A percentile compares a stretch with the other conserved stretches of the same genome.
Conservation (phyloP, 306 rosid genomes). For the Sechiopsis laciniata region DNA sequence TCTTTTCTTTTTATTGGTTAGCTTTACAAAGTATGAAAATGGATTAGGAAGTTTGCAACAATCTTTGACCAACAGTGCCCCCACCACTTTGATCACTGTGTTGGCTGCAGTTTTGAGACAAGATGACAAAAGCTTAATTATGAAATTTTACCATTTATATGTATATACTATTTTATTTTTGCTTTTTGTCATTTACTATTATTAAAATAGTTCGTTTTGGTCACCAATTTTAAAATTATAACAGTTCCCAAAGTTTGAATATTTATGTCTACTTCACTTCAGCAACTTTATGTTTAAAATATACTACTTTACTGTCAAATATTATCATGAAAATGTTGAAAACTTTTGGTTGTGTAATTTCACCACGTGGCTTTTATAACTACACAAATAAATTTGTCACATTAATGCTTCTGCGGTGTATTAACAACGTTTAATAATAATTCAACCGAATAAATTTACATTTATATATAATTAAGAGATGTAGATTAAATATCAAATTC, state of each 20-base stretch:
- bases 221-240: too few species aligned
- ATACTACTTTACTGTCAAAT: too few species aligned
- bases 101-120: not conserved
- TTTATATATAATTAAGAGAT: too few species aligned
- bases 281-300: too few species aligned
- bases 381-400: not conserved
- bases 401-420: too few species aligned
- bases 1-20: not conserved
- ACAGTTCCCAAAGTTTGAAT: not conserved
- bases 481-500: too few species aligned
- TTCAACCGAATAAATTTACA: too few species aligned
- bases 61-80: slow-evolving; percentile 8
- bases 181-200: not conserved
- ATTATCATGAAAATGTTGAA: not conserved
- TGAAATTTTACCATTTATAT: not conserved
- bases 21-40: not conserved
- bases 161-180: too few species aligned
- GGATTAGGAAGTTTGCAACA: not conserved
- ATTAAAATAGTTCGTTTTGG: too few species aligned
- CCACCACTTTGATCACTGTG: not conserved
- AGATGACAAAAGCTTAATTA: not conserved
- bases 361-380: not conserved
- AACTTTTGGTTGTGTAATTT: not conserved
- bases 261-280: too few species aligned
- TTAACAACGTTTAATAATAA: too few species aligned